These are phyloP conservation scores for Myriosclerotinia curreyana DNA, from an alignment of 2,329 filamentous ascomycete species.

Conservation along the genomic window DNA sequence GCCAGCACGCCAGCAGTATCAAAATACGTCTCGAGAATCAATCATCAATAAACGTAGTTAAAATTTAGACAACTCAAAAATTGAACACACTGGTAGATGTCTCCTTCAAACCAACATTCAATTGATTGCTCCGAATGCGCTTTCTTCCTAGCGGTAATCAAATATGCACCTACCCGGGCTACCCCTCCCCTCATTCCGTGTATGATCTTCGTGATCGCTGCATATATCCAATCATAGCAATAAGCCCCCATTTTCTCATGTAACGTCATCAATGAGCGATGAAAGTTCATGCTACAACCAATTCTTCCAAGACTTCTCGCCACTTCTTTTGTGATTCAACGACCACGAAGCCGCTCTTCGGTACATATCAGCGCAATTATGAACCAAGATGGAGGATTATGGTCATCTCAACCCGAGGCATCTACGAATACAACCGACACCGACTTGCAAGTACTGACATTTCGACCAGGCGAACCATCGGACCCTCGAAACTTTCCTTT, in stretches of 20 bases:
- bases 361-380: background rate
- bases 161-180: background rate
- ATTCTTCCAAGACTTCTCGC: background rate
- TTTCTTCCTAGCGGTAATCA: background rate
- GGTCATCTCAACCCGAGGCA: background rate
- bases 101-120: background rate
- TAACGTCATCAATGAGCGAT: background rate
- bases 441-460: constrained; percentile 12
- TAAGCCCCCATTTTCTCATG: background rate
- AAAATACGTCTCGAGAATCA: background rate
- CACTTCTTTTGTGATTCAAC: background rate
- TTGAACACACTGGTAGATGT: background rate
- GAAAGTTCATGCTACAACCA: background rate
- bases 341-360: background rate
- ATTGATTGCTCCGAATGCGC: background rate
- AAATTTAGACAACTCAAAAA: background rate
- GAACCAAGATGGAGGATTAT: background rate
- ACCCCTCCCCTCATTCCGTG: constrained; percentile 14
- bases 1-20: no score
- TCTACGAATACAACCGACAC: background rate
- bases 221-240: constrained; percentile 1
- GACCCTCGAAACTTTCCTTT: constrained; percentile 40
- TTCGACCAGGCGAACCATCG: constrained; percentile 20
- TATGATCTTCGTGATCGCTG: constrained; percentile 6
- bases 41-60: background rate